These are phyloP conservation scores for Fragaria ananassa DNA, from an alignment of 306 rosid genomes.

Conservation along the genomic window DNA sequence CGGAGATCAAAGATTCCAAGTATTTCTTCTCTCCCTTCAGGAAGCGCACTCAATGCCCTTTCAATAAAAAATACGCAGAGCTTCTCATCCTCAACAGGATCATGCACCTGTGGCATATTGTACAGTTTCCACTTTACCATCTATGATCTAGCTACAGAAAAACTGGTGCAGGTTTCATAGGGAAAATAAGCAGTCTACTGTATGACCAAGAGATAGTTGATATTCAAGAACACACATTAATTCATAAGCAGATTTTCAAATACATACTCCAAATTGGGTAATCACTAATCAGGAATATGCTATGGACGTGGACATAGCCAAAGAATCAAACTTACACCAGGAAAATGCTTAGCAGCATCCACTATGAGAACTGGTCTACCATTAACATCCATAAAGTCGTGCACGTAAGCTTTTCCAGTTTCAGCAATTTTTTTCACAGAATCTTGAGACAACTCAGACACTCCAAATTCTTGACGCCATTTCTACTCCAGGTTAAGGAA, in stretches of 20 bases:
- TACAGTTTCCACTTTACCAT: constrained; percentile 17
- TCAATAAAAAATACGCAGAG: constrained; percentile 75
- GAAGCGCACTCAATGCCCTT: constrained; percentile 73
- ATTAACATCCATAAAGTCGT: constrained; percentile 68
- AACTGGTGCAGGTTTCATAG: not conserved
- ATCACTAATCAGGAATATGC: not conserved
- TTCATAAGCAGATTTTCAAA: not conserved
- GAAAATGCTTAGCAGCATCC: constrained; percentile 73
- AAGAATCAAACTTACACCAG: constrained; percentile 49
- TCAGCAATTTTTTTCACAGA: constrained; percentile 52
- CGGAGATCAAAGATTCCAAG: constrained; percentile 81
- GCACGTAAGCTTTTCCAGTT: constrained; percentile 80
- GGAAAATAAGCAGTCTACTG: not conserved
- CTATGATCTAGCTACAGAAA: constrained; percentile 2
- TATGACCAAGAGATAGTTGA: not conserved
- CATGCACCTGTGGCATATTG: constrained; percentile 52
- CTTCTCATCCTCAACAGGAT: constrained; percentile 61
- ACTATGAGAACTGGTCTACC: constrained; percentile 79
- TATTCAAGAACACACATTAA: not conserved
- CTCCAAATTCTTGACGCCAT: constrained; percentile 92
- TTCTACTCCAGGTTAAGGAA: constrained; percentile 54
- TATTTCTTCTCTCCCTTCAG: constrained; percentile 64
- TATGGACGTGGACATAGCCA: not conserved
- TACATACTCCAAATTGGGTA: not conserved
- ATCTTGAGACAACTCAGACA: constrained; percentile 67